phyloP scores from a whole-genome alignment of 2,329 filamentous ascomycete genomes.

The Epichloe hybrida region DNA sequence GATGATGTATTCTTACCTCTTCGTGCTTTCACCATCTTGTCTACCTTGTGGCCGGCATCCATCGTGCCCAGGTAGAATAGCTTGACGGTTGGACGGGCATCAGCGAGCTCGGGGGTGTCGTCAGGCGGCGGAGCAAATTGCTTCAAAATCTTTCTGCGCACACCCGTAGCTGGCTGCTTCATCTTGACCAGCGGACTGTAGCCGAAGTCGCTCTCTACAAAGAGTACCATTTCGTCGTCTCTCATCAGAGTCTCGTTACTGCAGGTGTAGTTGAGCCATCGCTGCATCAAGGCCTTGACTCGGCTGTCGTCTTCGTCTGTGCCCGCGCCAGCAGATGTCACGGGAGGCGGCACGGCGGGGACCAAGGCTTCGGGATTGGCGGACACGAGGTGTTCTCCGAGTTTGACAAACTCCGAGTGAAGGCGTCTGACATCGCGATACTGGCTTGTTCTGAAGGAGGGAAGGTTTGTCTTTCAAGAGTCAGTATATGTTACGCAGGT shows the following conservation, averaged over 20 bases:
- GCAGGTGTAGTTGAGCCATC: constrained; percentile 92
- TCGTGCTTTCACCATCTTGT: constrained; percentile 82
- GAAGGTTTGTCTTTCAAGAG: constrained; percentile 73
- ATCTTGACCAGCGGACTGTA: constrained; percentile 92
- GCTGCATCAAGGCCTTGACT: constrained; percentile 79
- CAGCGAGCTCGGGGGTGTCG: constrained; percentile 86
- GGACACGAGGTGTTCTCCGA: constrained; percentile 90
- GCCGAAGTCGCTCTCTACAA: constrained; percentile 97
- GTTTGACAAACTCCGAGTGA: constrained; percentile 90
- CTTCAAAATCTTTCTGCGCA: constrained; percentile 89
- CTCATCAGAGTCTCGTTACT: constrained; percentile 83
- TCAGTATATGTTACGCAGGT: neutral
- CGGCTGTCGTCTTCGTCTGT: constrained; percentile 90
- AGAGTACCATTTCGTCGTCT: constrained; percentile 94
- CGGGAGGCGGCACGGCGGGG: constrained; percentile 84
- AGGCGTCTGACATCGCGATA: constrained; percentile 94
- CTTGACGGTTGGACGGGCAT: constrained; percentile 83
- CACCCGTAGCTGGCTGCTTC: constrained; percentile 93
- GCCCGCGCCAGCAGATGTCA: constrained; percentile 85
- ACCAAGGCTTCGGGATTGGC: constrained; percentile 95
- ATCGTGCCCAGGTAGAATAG: constrained; percentile 90
- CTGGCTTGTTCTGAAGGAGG: constrained; percentile 92
- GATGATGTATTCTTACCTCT: constrained; percentile 49
- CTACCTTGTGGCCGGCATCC: constrained; percentile 95
- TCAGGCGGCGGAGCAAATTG: constrained; percentile 98